Evolutionary conservation across 1,139 yeast genomes (phyloP), one percentile per base, ranked within the genome.

Genomic region (Pichia sp.): DNA sequence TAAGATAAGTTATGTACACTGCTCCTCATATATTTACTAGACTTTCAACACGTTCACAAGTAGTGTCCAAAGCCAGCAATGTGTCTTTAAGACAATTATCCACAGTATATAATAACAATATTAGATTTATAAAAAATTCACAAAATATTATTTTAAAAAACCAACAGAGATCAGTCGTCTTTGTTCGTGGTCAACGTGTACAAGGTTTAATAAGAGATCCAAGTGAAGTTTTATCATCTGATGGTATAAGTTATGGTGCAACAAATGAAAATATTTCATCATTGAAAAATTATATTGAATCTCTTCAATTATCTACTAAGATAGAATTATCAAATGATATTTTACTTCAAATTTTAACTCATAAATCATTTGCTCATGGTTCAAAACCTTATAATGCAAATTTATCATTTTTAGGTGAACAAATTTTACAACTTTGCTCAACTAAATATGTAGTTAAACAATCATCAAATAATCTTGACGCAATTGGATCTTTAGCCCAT

Each of bases 281-380:
- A 35, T 65, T 81, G 45, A 74, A 75, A 54, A 55, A 61, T 30
- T 73, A 80, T 50, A 66, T 83, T 16, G 36, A 41, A 20, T 38
- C 45, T 6, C 30, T 48, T 7, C 28, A 40, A 39, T 53, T 61
- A 30, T 39, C 48, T 16, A 46, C 51, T 27, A 71, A 54, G 73
- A 68, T 56, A 57, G 64, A 51, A 37, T 64, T 77, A 45, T 73
- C 80, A 25, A 75, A 76, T 48, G 76, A 76, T 27, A 56, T 85
- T 49, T 70, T 84, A 33, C 68, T 87, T 50, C 97, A 90, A 66
- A 80, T 85, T 31, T 68, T 89, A 57, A 89, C 97, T 11, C 97
- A 90, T 67, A 90, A 90, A 67, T 86, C 96, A 35, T 90, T 89
- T 71, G 95, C 95, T 8, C 94, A 87, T 65, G 97, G 96, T 16